Evolutionary conservation across 306 rosid species (phyloP).

Genomic region (Acacia crassicarpa): DNA sequence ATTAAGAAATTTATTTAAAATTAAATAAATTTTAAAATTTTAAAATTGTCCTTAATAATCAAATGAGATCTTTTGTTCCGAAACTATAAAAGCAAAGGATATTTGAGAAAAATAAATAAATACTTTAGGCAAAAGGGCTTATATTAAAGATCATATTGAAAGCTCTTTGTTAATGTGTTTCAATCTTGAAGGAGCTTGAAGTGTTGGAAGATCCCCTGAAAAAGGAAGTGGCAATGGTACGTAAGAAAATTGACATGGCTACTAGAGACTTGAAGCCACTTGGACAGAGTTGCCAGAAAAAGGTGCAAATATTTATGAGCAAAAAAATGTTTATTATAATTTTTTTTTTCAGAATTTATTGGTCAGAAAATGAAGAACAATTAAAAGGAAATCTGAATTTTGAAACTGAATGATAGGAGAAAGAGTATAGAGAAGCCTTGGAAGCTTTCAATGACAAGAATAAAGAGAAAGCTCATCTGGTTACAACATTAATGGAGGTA

Average conservation of each 20-base stretch:
- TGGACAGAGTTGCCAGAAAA: conserved; percentile 76
- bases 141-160: background rate
- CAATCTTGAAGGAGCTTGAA: conserved; percentile 71
- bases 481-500: conserved; percentile 75
- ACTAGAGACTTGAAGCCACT: conserved; percentile 75
- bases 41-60: no score
- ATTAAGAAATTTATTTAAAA: no score
- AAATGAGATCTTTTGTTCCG: no score
- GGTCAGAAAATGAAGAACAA: background rate
- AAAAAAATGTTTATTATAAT: background rate
- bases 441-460: conserved; percentile 73
- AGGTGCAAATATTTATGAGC: conserved; percentile 42
- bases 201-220: conserved; percentile 79
- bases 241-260: conserved; percentile 75
- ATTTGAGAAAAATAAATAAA: no score
- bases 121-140: background rate
- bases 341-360: background rate
- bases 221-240: conserved; percentile 76
- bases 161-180: background rate
- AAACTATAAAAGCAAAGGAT: no score
- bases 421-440: conserved; percentile 74
- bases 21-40: no score
- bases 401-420: conserved; percentile 55
- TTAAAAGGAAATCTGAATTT: background rate
- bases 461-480: conserved; percentile 77